Evolutionary conservation across 169 alveolate genomes (phyloP).

Genomic region (Babesia gibsoni): DNA sequence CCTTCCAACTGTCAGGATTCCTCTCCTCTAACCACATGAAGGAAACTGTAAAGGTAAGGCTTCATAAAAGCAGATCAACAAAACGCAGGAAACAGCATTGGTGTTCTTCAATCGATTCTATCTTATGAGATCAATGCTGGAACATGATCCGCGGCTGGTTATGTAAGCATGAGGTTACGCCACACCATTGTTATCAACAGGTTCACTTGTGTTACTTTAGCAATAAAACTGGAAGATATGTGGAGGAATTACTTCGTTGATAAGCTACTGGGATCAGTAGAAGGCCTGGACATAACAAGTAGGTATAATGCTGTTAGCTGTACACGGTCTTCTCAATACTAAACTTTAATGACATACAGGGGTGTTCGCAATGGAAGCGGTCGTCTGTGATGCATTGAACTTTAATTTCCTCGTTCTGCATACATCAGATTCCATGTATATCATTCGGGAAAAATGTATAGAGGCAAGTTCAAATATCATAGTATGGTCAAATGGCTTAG

Average conservation of each 20-base stretch:
- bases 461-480: neutral
- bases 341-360: constrained; percentile 21
- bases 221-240: constrained; percentile 60
- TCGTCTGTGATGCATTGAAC: constrained; percentile 58
- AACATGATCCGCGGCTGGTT: constrained; percentile 54
- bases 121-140: constrained; percentile 44
- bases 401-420: constrained; percentile 52
- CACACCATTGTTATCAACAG: neutral
- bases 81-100: constrained; percentile 49
- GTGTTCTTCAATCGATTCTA: constrained; percentile 57
- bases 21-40: constrained; percentile 46
- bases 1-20: constrained; percentile 56
- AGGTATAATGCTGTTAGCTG: neutral
- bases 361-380: constrained; percentile 61
- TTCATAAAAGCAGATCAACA: too few species aligned
- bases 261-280: constrained; percentile 45
- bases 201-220: constrained; percentile 64
- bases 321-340: neutral
- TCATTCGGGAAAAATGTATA: constrained; percentile 1
- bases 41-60: constrained; percentile 37
- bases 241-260: constrained; percentile 56
- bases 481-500: neutral
- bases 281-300: constrained; percentile 39
- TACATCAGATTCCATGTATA: constrained; percentile 50
- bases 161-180: constrained; percentile 23